Evolutionary conservation across 2,329 filamentous ascomycete species (phyloP), one percentile per base, ranked within the genome.

Genomic region (Aspergillus clavatus): DNA sequence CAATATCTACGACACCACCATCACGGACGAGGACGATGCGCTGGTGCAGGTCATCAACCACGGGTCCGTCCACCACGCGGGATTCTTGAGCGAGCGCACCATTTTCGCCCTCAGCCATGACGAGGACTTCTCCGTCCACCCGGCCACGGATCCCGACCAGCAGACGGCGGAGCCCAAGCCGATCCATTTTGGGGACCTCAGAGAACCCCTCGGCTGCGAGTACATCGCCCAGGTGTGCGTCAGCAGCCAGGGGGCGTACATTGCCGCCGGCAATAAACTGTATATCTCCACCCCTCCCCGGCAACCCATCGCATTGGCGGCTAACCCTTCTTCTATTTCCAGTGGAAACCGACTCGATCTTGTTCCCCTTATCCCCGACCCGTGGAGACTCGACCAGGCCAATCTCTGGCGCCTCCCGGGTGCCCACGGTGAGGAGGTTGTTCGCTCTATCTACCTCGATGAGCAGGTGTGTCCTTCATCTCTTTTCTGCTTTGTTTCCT

Each of bases 31-130:
- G 61, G 80, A 84, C 43, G 81, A 84, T 41, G 79, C 80, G 2
- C 65, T 83, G 23, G 70, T 79, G 40, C 79, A 82, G 57, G 79
- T 82, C 24, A 74, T 82, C 59, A 83, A 83, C 57, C 80, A 83
- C 53, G 70, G 76, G 38, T 82, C 81, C 6, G 75, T 84, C 40
- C 79, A 82, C 51, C 79, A 79, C 52, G 77, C 80, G 18, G 80
- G 79, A 2, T 82, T 82, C 61, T 66, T 83, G 19, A 74, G 71
- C 11, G 63, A 72, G 4, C 62, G 67, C 27, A 68, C 74, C 31
- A 73, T 81, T 42, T 83, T 77, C 52, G 78, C 78, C 4, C 68
- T 83, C 7, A 81, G 79, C 45, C 81, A 81, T 3, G 81, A 84
- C 51, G 81, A 84, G 57, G 74, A 74, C 18, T 73, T 83, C 54